Evolutionary conservation across 257 asterid species (phyloP).

Genomic region (Nicotiana obtusifolia): DNA sequence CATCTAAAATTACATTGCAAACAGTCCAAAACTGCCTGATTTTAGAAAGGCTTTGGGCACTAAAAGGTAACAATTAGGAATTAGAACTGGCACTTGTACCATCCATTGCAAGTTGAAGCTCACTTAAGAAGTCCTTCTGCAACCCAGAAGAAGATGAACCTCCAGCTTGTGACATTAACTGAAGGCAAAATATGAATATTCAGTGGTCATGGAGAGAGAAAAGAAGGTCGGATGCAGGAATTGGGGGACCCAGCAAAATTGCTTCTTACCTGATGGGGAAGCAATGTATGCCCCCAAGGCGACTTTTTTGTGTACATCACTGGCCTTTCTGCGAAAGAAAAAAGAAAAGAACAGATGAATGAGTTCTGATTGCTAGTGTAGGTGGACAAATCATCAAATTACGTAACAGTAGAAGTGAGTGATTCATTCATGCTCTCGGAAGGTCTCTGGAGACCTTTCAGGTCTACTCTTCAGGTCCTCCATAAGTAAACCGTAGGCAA

Average conservation of each 20-base stretch:
- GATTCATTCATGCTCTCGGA: not conserved
- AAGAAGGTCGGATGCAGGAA: not conserved
- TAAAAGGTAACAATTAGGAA: slow-evolving; percentile 23
- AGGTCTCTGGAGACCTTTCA: not conserved
- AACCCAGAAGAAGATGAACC: slow-evolving; percentile 36
- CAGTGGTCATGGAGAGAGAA: not conserved
- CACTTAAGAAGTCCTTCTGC: slow-evolving; percentile 72
- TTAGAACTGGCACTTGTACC: slow-evolving; percentile 38
- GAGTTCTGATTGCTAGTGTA: not conserved
- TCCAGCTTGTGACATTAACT: slow-evolving; percentile 40
- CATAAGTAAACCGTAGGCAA: not conserved
- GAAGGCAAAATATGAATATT: slow-evolving; percentile 18
- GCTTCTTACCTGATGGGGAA: slow-evolving; percentile 64
- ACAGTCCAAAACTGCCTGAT: not conserved
- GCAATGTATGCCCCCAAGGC: slow-evolving; percentile 58
- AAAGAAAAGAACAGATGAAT: slow-evolving; percentile 17
- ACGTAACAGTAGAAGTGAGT: not conserved
- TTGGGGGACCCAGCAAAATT: not conserved
- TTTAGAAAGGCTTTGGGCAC: slow-evolving; percentile 12
- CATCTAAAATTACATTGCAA: not conserved
- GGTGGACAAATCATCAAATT: not conserved
- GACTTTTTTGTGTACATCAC: slow-evolving; percentile 55
- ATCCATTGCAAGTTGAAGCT: slow-evolving; percentile 61
- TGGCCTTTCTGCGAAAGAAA: slow-evolving; percentile 60
- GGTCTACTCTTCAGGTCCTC: not conserved